Percentiles rank a stretch among this genome's conserved stretches.
phyloP scores from a whole-genome alignment of 2,329 filamentous ascomycete species.

The Pyrenophora tritici-repentis region DNA sequence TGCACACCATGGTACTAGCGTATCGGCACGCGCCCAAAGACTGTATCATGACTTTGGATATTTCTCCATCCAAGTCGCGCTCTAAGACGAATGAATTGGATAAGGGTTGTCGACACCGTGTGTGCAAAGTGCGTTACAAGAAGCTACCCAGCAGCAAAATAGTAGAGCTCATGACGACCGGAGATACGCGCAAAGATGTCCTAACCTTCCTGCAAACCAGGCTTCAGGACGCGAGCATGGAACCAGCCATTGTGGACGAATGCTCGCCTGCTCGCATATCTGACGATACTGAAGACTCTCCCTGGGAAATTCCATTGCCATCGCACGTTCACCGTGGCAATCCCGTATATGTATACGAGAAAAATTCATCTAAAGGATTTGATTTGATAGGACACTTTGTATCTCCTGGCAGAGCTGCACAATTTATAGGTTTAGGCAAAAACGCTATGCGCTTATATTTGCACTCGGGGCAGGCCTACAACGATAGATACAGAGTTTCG shows the following conservation, averaged over 20 bases:
- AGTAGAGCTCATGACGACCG: constrained; percentile 61
- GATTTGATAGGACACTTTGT: too few relatives aligned
- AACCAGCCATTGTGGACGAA: constrained; percentile 51
- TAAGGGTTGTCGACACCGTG: constrained; percentile 35
- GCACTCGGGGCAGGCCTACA: too few relatives aligned
- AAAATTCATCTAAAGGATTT: too few relatives aligned
- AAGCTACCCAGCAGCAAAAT: constrained; percentile 53
- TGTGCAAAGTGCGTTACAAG: constrained; percentile 57
- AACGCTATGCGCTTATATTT: too few relatives aligned
- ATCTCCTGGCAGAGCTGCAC: too few relatives aligned
- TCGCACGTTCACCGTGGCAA: too few relatives aligned
- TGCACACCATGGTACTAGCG: constrained; percentile 54
- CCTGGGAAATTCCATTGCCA: too few relatives aligned
- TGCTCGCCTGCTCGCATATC: constrained; percentile 62
- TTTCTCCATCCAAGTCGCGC: constrained; percentile 58
- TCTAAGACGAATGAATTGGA: constrained; percentile 55
- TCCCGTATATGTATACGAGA: too few relatives aligned
- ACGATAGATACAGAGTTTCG: too few relatives aligned
- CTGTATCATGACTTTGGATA: constrained; percentile 58
- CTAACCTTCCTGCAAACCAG: constrained; percentile 54
- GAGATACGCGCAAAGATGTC: constrained; percentile 50
- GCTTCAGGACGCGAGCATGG: constrained; percentile 49
- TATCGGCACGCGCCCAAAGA: constrained; percentile 52
- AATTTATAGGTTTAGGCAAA: too few relatives aligned
- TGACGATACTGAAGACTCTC: constrained; percentile 54